Conservation (phyloP, 73 alveolate species). For the Paramecium sonneborni region DNA sequence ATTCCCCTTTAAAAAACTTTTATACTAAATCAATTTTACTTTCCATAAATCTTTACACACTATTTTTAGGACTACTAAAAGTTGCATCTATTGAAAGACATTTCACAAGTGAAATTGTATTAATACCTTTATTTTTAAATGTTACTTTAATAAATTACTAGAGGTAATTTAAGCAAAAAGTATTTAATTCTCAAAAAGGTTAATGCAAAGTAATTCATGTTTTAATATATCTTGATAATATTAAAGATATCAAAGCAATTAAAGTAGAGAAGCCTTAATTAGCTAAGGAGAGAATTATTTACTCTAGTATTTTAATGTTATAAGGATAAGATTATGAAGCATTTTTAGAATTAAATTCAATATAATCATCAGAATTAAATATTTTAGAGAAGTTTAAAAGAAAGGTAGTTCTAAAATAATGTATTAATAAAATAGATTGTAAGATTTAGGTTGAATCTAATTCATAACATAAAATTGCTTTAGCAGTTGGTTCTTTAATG, state of each 20-base stretch:
- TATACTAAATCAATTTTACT: background rate
- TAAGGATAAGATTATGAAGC: background rate
- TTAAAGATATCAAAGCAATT: background rate
- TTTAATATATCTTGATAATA: background rate
- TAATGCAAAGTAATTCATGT: background rate
- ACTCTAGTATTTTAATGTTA: background rate
- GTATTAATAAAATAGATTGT: background rate
- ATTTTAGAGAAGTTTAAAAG: background rate
- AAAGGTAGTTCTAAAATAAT: background rate
- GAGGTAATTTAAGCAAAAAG: background rate
- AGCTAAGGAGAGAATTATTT: background rate
- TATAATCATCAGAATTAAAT: background rate
- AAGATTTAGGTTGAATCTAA: background rate
- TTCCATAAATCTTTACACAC: background rate
- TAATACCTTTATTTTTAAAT: background rate
- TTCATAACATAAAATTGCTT: background rate
- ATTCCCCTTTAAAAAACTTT: background rate
- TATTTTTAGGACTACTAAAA: background rate
- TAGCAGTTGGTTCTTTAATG: background rate
- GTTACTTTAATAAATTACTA: background rate
- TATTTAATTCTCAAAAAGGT: background rate
- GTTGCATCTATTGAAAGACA: background rate
- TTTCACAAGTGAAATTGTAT: background rate
- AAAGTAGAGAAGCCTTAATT: background rate
- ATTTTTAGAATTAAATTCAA: background rate